A percentile compares a stretch with the other conserved stretches of the same genome.
These are phyloP conservation scores for Acanthamoeba rhysodes DNA, from an alignment of 208 protist genomes.

Conservation along the genomic window DNA sequence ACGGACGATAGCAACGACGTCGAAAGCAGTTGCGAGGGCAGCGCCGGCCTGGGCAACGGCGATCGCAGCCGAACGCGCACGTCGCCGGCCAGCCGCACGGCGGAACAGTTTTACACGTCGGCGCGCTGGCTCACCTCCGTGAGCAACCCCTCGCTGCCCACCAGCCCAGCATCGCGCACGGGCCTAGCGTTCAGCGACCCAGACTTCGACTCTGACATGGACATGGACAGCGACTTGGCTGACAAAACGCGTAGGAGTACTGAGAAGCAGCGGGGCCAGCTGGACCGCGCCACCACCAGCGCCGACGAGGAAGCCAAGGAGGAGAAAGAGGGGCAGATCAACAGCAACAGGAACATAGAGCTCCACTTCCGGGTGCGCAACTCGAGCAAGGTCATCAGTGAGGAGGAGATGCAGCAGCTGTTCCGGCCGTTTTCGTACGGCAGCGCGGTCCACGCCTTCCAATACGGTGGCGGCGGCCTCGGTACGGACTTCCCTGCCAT, in stretches of 20 bases:
- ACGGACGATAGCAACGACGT: not conserved
- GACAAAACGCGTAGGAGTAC: not conserved
- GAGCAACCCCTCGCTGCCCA: not conserved
- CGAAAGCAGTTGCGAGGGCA: not conserved
- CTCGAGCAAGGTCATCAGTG: not conserved
- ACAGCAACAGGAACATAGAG: not conserved
- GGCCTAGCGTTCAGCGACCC: not conserved
- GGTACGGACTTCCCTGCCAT: not conserved
- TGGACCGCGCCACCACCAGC: not conserved
- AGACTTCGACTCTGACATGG: not conserved
- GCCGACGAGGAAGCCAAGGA: not conserved
- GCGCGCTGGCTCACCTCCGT: not conserved
- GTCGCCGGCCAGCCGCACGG: not conserved
- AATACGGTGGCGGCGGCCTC: conserved; percentile 49
- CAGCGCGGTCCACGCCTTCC: conserved; percentile 48
- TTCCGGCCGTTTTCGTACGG: conserved; percentile 59
- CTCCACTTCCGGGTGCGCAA: conserved; percentile 53
- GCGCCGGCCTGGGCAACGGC: not conserved
- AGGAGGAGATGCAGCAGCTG: conserved; percentile 31
- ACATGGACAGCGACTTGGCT: not conserved
- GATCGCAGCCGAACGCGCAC: not conserved
- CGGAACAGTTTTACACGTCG: not conserved
- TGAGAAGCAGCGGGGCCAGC: not conserved
- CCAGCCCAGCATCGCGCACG: not conserved
- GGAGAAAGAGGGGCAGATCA: not conserved